phyloP scores from a whole-genome alignment of 228 moss, liverwort and hornwort species.

The Sphagnum fallax region DNA sequence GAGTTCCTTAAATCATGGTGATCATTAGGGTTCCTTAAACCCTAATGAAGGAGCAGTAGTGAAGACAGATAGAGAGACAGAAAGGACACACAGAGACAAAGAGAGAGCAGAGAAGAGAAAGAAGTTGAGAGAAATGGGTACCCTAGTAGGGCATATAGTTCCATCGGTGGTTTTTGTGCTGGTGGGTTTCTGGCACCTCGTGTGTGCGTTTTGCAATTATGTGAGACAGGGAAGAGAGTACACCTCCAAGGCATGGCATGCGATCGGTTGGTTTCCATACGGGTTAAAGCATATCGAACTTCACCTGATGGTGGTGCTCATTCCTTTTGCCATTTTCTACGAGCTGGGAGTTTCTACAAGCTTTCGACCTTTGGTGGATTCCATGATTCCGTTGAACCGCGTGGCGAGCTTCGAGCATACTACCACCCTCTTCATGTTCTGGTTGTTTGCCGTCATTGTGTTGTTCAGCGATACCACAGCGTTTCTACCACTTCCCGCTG shows the following conservation, averaged over 20 bases:
- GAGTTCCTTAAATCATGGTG: too few species aligned
- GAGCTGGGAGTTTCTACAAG: slow-evolving; percentile 84
- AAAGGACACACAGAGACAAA: neutral
- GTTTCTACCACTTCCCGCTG: slow-evolving; percentile 60
- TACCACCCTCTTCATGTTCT: slow-evolving; percentile 73
- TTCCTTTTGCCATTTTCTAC: slow-evolving; percentile 79
- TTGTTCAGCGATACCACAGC: slow-evolving; percentile 71
- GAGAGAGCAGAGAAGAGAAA: neutral
- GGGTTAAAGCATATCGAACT: slow-evolving; percentile 76
- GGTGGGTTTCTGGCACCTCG: slow-evolving; percentile 75
- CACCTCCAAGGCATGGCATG: slow-evolving; percentile 76
- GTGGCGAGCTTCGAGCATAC: slow-evolving; percentile 88
- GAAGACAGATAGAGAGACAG: too few species aligned
- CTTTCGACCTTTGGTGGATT: slow-evolving; percentile 61
- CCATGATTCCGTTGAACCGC: slow-evolving; percentile 65
- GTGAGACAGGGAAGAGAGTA: slow-evolving; percentile 68
- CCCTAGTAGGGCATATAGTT: slow-evolving; percentile 71
- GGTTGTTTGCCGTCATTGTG: slow-evolving; percentile 69
- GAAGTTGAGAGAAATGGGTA: slow-evolving; percentile 44
- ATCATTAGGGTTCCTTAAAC: too few species aligned
- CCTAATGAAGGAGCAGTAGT: too few species aligned
- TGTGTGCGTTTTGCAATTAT: slow-evolving; percentile 40
- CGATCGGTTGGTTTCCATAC: slow-evolving; percentile 49
- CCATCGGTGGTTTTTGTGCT: slow-evolving; percentile 60
- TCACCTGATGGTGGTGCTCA: slow-evolving; percentile 53